Percentiles rank a stretch among this genome's conserved stretches.
phyloP scores from a whole-genome alignment of 1,284 basidiomycete genomes.

The Fomitopsis schrenkii region DNA sequence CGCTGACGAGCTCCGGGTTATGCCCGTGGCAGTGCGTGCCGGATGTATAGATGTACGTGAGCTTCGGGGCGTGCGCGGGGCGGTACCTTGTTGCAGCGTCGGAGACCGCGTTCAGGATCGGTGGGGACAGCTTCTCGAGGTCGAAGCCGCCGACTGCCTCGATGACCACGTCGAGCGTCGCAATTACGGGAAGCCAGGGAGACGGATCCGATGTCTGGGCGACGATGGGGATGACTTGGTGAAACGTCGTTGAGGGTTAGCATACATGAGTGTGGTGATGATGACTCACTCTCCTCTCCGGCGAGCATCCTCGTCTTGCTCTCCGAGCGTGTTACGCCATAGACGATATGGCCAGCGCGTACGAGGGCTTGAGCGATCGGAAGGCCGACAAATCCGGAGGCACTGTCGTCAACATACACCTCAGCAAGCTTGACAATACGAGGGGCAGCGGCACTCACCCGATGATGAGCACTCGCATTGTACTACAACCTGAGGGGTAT shows the following conservation, averaged over 20 bases:
- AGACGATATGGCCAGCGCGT: conserved; percentile 50
- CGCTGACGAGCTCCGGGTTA: conserved; percentile 27
- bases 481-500: neutral
- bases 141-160: conserved; percentile 28
- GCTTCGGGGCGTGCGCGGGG: conserved; percentile 31
- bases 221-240: conserved; percentile 42
- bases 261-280: neutral
- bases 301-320: conserved; percentile 35
- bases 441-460: conserved; percentile 36
- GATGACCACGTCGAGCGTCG: conserved; percentile 42
- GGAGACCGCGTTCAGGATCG: conserved; percentile 32
- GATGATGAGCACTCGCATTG: conserved; percentile 23
- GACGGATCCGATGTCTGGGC: conserved; percentile 33
- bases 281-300: conserved; percentile 39
- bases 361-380: conserved; percentile 44
- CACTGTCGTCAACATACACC: conserved; percentile 11
- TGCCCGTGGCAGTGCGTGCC: conserved; percentile 46
- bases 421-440: conserved; percentile 42
- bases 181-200: conserved; percentile 35
- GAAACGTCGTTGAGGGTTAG: too few species aligned
- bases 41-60: conserved; percentile 48
- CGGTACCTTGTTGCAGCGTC: conserved; percentile 24
- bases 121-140: conserved; percentile 13
- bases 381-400: conserved; percentile 42
- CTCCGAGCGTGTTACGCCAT: conserved; percentile 41